Evolutionary conservation across 257 asterid species (phyloP).

Genomic region (Scutellaria barbata): DNA sequence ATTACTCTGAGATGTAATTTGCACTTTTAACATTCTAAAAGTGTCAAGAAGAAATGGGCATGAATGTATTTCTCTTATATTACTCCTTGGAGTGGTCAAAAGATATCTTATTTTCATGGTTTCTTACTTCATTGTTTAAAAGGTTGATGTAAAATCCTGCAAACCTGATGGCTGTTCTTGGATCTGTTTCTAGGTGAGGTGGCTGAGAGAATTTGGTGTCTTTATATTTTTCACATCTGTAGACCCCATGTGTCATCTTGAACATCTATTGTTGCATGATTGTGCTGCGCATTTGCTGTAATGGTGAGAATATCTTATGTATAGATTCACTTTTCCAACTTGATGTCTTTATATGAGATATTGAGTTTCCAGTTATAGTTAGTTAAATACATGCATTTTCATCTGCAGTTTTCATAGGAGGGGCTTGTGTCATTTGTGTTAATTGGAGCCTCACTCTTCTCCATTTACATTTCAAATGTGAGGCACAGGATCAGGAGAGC

Average conservation of each 20-base stretch:
- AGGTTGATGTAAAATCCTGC: neutral
- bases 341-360: neutral
- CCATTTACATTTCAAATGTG: neutral
- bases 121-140: too few relatives aligned
- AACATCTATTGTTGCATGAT: slow-evolving; percentile 26
- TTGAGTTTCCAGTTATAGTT: slow-evolving; percentile 2
- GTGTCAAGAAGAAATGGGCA: neutral
- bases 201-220: slow-evolving; percentile 91
- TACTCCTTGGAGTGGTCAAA: neutral
- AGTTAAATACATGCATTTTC: neutral
- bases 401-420: neutral
- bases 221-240: slow-evolving; percentile 57
- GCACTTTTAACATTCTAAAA: neutral
- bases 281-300: slow-evolving; percentile 26
- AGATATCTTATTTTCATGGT: neutral
- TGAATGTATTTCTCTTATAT: neutral
- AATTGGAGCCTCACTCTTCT: neutral
- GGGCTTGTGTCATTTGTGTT: neutral
- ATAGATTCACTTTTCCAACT: neutral
- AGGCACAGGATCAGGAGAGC: neutral
- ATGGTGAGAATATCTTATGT: slow-evolving; percentile 34
- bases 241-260: slow-evolving; percentile 38
- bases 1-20: neutral
- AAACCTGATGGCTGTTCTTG: slow-evolving; percentile 32
- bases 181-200: slow-evolving; percentile 63